A percentile compares a stretch with the other conserved stretches of the same genome.
Evolutionary conservation across 2,329 filamentous ascomycete genomes (phyloP).

Genomic region (Sclerotinia trifoliorum): DNA sequence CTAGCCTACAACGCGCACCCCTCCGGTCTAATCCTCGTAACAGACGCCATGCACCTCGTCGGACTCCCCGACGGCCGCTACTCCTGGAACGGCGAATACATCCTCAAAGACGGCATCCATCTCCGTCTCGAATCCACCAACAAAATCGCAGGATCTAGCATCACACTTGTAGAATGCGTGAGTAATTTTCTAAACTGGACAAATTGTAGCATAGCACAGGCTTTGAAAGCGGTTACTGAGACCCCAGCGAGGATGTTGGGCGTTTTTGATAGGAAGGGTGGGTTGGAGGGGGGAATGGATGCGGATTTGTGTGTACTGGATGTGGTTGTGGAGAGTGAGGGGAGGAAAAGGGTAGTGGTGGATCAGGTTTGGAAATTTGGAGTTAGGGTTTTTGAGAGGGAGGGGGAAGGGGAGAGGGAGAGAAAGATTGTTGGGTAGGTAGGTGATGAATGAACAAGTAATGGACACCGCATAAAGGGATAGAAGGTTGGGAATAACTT

Average conservation of each 20-base stretch:
- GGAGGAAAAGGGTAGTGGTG: constrained; percentile 47
- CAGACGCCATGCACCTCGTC: constrained; percentile 86
- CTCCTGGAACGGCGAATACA: constrained; percentile 67
- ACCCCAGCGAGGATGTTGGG: constrained; percentile 78
- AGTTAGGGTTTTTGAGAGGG: constrained; percentile 26
- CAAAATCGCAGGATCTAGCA: constrained; percentile 73
- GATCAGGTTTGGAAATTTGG: constrained; percentile 34
- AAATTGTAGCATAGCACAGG: constrained; percentile 64
- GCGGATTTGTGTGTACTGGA: constrained; percentile 69
- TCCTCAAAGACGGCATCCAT: constrained; percentile 69
- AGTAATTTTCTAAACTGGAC: constrained; percentile 79
- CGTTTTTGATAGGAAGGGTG: constrained; percentile 64
- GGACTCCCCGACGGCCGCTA: constrained; percentile 83
- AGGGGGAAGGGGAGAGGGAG: background rate
- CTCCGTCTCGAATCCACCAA: constrained; percentile 76
- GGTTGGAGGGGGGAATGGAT: constrained; percentile 60
- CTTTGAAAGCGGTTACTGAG: constrained; percentile 69
- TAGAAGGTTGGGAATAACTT: background rate
- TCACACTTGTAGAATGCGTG: constrained; percentile 76
- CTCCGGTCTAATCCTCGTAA: constrained; percentile 81
- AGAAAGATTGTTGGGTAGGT: background rate
- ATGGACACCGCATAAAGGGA: background rate
- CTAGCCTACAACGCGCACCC: constrained; percentile 87
- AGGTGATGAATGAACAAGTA: too few species aligned
- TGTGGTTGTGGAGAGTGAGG: constrained; percentile 47